Evolutionary conservation across 1,284 basidiomycete genomes (phyloP).

Genomic region (Leccinum variabile): DNA sequence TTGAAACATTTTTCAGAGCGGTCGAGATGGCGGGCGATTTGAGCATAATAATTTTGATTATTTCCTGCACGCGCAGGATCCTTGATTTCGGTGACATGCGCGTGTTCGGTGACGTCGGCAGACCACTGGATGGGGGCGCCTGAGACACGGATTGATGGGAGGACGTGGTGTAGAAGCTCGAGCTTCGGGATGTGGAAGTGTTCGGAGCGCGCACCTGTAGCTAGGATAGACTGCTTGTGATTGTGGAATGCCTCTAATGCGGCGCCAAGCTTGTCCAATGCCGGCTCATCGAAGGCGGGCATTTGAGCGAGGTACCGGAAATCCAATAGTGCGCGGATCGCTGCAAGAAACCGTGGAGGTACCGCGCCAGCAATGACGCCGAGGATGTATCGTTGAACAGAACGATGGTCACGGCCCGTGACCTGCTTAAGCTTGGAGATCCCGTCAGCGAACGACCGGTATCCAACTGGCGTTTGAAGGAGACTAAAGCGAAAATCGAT

Average conservation of each 20-base stretch:
- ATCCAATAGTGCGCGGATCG: neutral
- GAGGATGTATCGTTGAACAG: neutral
- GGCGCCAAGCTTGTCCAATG: neutral
- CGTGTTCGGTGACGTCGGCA: neutral
- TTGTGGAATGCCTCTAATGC: neutral
- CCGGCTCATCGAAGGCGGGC: neutral
- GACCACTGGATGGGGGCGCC: neutral
- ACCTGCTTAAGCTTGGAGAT: neutral
- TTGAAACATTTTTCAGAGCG: neutral
- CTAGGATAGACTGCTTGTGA: slow-evolving; percentile 2
- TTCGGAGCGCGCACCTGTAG: neutral
- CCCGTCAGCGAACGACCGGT: neutral
- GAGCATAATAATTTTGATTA: neutral
- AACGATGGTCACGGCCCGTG: neutral
- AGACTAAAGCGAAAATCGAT: neutral
- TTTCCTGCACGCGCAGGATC: neutral
- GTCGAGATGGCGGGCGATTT: neutral
- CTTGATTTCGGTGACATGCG: slow-evolving; percentile 2
- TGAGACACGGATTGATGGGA: neutral
- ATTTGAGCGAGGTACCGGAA: neutral
- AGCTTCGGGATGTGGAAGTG: slow-evolving; percentile 4
- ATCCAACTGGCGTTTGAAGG: neutral
- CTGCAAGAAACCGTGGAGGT: neutral
- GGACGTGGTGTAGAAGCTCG: neutral
- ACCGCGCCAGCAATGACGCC: neutral